Base-by-base conservation (phyloP, 257 asterid genomes). In the Scutellaria baicalensis region DNA sequence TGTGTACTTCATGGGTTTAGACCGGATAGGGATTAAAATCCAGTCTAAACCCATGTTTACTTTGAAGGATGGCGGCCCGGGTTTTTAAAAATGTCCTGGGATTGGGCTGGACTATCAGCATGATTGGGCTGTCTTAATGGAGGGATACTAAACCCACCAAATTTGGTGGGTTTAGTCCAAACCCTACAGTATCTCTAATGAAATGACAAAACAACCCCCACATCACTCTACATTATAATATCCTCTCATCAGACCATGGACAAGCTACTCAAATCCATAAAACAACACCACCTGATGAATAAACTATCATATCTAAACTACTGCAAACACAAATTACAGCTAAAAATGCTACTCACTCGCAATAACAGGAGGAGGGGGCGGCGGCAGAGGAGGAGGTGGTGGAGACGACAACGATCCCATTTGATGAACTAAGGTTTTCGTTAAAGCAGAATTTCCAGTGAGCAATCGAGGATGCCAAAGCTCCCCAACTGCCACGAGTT, bases 391-490 rank as follows among this genome's bases (percentile, higher is more conserved):
- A 64, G 70, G 69, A 23, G 70, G 81, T 40, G 91, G 85, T 55
- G 74, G 71, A 10, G 82, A 44, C 39, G 72, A 84, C 77, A 75
- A 68, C 7, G 80, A 61, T 59, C 79, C 74, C 77, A 84, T 86
- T 33, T 71, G 87, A 43, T 58, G 85, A 56, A 82, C 75, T 9
- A 85, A 71, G 70, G 81, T 60, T 70, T 74, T 84, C 21, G 82
- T 57, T 45, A 61, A 64, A 8, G 85, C 86, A 27, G 76, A 17
- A 49, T 83, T 72, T 23, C 95, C 88, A 5, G 83, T 74, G 18
- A 87, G 82, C 69, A 82, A 61, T 21, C 72, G 89, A 23, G 95
- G 97, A 62, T 83, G 90, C 95, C 96, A 92, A 18, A 92, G 88
- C 79, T 88, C 88, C 62, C 87, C 86, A 68, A 89, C 92, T 8